Percentiles rank a stretch among this genome's conserved stretches.
phyloP scores from a whole-genome alignment of 345 rosid species.

The Mercurialis annua region DNA sequence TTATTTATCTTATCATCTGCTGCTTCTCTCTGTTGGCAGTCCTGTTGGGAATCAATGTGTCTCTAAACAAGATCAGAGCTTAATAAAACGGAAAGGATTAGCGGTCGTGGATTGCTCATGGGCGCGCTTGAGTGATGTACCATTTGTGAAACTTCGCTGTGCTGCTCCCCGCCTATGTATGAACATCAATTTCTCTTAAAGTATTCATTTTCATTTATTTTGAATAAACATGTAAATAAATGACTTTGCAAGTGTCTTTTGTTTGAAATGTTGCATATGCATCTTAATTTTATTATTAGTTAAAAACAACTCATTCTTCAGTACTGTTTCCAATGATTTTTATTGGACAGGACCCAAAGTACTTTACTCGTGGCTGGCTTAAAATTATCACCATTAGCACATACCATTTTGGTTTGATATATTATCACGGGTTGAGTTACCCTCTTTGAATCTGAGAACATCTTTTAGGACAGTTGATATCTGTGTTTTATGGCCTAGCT shows the following conservation, averaged over 20 bases:
- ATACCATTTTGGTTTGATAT: not conserved
- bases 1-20: constrained; percentile 9
- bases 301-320: not conserved
- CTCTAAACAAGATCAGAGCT: constrained; percentile 75
- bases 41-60: constrained; percentile 88
- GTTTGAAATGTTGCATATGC: not conserved
- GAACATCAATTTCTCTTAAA: constrained; percentile 28
- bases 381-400: not conserved
- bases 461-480: not conserved
- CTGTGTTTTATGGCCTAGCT: not conserved
- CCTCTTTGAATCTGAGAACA: not conserved
- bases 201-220: not conserved
- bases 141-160: constrained; percentile 86
- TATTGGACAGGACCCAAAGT: not conserved
- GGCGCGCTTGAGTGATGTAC: constrained; percentile 93
- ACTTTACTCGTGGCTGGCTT: not conserved
- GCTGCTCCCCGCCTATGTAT: constrained; percentile 87
- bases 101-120: constrained; percentile 99
- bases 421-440: not conserved
- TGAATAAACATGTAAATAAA: not conserved
- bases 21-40: constrained; percentile 41
- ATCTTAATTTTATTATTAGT: not conserved
- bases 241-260: not conserved
- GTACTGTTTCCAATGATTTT: not conserved
- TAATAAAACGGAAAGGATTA: constrained; percentile 77